Base-by-base conservation (phyloP, 148 eudicot genomes). In the Chenopodium berlandieri region DNA sequence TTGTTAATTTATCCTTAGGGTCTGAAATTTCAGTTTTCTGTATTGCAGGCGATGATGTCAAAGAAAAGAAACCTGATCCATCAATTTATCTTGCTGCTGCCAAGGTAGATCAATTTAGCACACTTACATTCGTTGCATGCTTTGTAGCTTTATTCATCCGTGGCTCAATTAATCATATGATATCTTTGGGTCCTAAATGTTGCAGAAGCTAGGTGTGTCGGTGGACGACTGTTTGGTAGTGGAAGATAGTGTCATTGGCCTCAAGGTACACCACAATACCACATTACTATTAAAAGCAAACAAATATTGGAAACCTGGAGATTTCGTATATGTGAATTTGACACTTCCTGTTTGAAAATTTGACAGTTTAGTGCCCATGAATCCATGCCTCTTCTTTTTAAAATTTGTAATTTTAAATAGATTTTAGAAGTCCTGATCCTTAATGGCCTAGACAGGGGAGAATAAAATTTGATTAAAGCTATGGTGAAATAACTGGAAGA, bases 21-120 rank as follows among this genome's bases (percentile, higher is more conserved):
- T 58, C 81, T 68, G 65, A 50, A 65, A 32, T 27, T 50, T 67
- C 40, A 27, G 60, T 76, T 56, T 56, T 69, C 67, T 64, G 50
- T 76, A 31, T 73, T 84, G 66, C 84, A 96, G 99, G 99, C 44
- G 99, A 96, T 87, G 99, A 96, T 85, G 99, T 96, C 69, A 94
- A 96, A 85, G 90, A 91, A 88, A 96, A 96, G 91, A 96, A 96
- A 81, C 99, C 99, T 6, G 93, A 96, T 87, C 99, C 99, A 65
- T 90, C 94, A 25, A 96, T 96, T 37, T 96, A 96, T 84, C 19
- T 92, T 65, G 86, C 97, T 71, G 98, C 99, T 75, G 87, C 91
- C 27, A 84, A 89, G 94, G 99, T 96, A 79, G 75, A 82, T 75
- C 58, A 65, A 50, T 32, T 23, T 56, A 34, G 48, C 27, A 37